Evolutionary conservation across 78 protist genomes (phyloP), one percentile per base, ranked within the genome.

Genomic region (Cyanophora paradoxa): DNA sequence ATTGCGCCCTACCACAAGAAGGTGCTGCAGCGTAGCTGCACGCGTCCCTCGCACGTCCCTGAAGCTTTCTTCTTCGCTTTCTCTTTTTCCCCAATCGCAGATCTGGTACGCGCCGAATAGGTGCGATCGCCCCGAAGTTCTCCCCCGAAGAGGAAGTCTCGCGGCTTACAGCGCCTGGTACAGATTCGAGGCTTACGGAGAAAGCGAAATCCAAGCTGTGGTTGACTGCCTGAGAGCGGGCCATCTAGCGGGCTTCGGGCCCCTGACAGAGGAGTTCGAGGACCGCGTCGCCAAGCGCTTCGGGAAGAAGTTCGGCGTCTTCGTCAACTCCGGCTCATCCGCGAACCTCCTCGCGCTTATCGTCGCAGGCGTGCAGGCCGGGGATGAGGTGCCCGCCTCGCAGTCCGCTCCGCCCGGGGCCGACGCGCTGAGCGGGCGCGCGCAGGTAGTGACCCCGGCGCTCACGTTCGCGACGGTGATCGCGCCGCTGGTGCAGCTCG

Each of bases 161-260:
- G n/a, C n/a, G n/a, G n/a, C n/a, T n/a, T n/a, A n/a, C n/a, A n/a
- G n/a, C n/a, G n/a, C n/a, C n/a, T n/a, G n/a, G n/a, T n/a, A 68
- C 73, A 68, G 16, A 17, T 68, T 68, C 28, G 59, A 68, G 57
- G 73, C 73, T 39, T 68, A 68, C 73, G 73, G 73, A 17, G 73
- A 68, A 26, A 44, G 16, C 36, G 73, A 68, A 44, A 68, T 68
- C 58, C 13, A 68, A 17, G 73, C 73, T 26, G 73, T 68, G n/a
- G 34, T 19, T 16, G 57, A 19, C 26, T 68, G 73, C 20, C 57
- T 68, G 14, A 11, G 73, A 19, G 73, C 16, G 13, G 73, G 73
- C 11, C 16, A 44, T 11, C 73, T 68, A 20, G 73, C 73, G 14
- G n/a, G n/a, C n/a, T 13, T 26, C 16, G 73, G 73, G 13, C 73